Base-by-base conservation (phyloP, 1,284 basidiomycete species). In the Golubevia sp. region DNA sequence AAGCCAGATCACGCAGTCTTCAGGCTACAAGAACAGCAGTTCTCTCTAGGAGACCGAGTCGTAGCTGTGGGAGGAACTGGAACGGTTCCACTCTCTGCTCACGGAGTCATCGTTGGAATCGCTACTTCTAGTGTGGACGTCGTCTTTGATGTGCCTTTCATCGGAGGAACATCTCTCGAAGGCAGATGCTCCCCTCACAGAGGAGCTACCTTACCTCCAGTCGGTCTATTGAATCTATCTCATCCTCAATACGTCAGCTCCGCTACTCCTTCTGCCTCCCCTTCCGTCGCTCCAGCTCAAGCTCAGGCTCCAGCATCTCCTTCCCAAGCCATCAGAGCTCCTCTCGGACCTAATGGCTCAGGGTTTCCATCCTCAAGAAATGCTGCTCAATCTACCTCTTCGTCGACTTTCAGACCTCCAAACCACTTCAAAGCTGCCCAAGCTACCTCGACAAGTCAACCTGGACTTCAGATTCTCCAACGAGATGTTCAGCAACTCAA, bases 61-160 rank as follows among this genome's bases (percentile, higher is more conserved):
- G 91, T 92, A 26, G 96, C 96, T 91, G 94, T 97, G 1, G 91
- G 93, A 71, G 96, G 99, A 83, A 85, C 86, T 15, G 96, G 96
- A n/a, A 90, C 91, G 24, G 94, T 99, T 0, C 94, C 95, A 0
- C 87, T 98, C 8, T 90, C 91, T 1, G 91, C 91, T 61, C 96
- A 96, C 84, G 97, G 97, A 49, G 92, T 96, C 7, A 94, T 98
- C 18, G 89, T 99, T 59, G 94, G 95, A 3, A 86, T 99, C 75
- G 86, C 90, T 11, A 92, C 91, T 77, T 66, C 64, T 61, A 90
- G 91, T 8, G 91, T 99, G 87, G 97, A 99, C 82, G 91, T 99
- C n/a, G 89, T 97, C 0, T 99, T 97, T 91, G 97, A 99, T 83
- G 90, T 91, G 21, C 88, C 94, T 0, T 99, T 98, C 86, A 92